Evolutionary conservation across 2,329 filamentous ascomycete species (phyloP).

Genomic region (Ophiostoma sp.): DNA sequence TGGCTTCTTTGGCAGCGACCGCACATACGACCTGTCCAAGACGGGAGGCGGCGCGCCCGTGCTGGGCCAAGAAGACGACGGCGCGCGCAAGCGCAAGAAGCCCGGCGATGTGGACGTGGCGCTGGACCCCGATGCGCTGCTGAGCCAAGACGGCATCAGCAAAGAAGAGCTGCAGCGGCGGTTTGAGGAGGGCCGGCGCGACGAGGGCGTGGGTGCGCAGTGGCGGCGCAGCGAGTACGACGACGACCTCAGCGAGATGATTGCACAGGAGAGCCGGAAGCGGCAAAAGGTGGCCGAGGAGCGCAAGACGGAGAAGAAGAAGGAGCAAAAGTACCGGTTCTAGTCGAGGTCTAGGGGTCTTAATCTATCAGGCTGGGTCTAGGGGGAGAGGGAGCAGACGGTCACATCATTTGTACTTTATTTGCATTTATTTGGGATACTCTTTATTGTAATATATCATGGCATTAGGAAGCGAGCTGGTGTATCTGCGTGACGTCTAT

Average conservation of each 20-base stretch:
- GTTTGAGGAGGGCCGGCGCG: constrained; percentile 67
- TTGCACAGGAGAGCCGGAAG: constrained; percentile 87
- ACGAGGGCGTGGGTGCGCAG: constrained; percentile 61
- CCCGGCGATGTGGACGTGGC: constrained; percentile 91
- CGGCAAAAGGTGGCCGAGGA: constrained; percentile 83
- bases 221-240: constrained; percentile 55
- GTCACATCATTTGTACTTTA: neutral
- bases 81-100: constrained; percentile 79
- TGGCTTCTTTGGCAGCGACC: constrained; percentile 94
- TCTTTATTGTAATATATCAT: constrained; percentile 13
- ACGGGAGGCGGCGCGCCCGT: constrained; percentile 48
- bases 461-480: neutral
- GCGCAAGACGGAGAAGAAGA: constrained; percentile 55
- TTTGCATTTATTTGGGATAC: constrained; percentile 18
- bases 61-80: constrained; percentile 73
- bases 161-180: constrained; percentile 76
- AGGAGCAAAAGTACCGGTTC: constrained; percentile 49
- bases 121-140: constrained; percentile 77
- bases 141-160: constrained; percentile 67
- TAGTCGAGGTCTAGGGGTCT: constrained; percentile 29
- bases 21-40: constrained; percentile 77
- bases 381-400: neutral
- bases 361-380: no score
- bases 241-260: constrained; percentile 93
- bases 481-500: neutral